These are phyloP conservation scores for Neonectria magnoliae DNA, from an alignment of 2,329 filamentous ascomycete species.

Conservation along the genomic window DNA sequence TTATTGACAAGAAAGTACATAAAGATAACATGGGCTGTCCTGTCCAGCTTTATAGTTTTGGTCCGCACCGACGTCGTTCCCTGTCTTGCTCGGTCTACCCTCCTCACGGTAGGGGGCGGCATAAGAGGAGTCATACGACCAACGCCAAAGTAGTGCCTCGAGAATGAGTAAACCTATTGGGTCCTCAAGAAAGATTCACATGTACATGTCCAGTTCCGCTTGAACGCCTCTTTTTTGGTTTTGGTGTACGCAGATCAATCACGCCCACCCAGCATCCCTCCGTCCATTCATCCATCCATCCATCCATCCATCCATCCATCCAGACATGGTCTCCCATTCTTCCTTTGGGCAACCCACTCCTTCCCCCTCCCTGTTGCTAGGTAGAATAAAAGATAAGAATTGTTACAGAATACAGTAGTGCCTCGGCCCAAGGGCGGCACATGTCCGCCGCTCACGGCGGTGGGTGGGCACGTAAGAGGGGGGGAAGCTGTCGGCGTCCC, in stretches of 20 bases:
- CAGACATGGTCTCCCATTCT: neutral
- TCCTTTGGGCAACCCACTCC: neutral
- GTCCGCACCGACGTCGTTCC: constrained; percentile 14
- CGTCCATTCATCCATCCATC: constrained; percentile 6
- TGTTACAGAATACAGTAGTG: constrained; percentile 23
- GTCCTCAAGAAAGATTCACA: constrained; percentile 33
- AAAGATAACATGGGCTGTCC: constrained; percentile 39
- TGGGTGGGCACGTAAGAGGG: constrained; percentile 1
- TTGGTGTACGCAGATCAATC: constrained; percentile 18
- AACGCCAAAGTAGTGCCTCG: constrained; percentile 32
- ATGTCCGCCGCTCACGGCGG: constrained; percentile 20
- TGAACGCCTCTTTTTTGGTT: constrained; percentile 38
- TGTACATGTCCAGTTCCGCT: constrained; percentile 35
- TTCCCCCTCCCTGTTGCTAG: neutral
- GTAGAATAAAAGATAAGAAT: neutral
- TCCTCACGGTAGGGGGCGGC: constrained; percentile 23
- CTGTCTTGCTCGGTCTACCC: constrained; percentile 26
- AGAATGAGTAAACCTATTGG: constrained; percentile 38
- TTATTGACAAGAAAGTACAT: constrained; percentile 35
- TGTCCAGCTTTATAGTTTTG: constrained; percentile 44
- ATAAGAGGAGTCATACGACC: constrained; percentile 38
- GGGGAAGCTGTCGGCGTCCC: neutral
- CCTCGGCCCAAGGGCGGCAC: constrained; percentile 37
- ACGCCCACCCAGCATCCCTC: too few species aligned
- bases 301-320: constrained; percentile 10